Percentiles rank a stretch among this genome's conserved stretches.
These are phyloP conservation scores for Cryphonectria radicalis DNA, from an alignment of 2,329 filamentous ascomycete species.

Conservation along the genomic window DNA sequence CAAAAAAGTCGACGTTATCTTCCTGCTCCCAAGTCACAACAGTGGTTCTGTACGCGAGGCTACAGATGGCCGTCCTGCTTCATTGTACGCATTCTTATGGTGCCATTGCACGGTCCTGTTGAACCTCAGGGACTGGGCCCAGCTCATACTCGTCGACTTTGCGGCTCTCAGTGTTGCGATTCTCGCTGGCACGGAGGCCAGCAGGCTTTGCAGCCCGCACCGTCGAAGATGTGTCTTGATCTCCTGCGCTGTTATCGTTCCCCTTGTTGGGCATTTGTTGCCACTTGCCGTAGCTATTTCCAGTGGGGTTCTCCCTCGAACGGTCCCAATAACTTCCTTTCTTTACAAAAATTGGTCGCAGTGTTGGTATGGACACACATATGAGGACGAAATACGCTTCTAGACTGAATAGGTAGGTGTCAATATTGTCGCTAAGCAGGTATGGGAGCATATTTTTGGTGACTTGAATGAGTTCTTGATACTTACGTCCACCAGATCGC, in stretches of 20 bases:
- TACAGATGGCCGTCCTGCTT: not conserved
- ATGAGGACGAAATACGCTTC: constrained; percentile 29
- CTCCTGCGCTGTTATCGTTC: not conserved
- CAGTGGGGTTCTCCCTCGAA: not conserved
- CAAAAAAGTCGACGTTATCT: too few species aligned
- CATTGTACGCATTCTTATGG: too few species aligned
- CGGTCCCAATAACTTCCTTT: not conserved
- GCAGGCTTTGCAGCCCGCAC: not conserved
- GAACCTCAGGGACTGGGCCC: not conserved
- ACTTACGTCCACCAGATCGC: constrained; percentile 28
- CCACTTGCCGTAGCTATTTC: not conserved
- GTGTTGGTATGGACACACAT: constrained; percentile 27
- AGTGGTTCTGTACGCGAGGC: too few species aligned
- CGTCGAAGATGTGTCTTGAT: not conserved
- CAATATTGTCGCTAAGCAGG: not conserved
- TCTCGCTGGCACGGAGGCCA: too few species aligned
- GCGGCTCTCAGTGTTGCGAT: not conserved
- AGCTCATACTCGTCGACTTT: not conserved
- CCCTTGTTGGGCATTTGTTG: not conserved
- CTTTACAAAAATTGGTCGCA: constrained; percentile 1
- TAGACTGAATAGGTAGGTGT: constrained; percentile 3
- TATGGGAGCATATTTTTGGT: too few species aligned
- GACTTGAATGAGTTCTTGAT: not conserved
- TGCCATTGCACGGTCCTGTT: not conserved
- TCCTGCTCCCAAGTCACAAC: too few species aligned